phyloP scores from a whole-genome alignment of 2,329 filamentous ascomycete species.

The Coniella lustricola region DNA sequence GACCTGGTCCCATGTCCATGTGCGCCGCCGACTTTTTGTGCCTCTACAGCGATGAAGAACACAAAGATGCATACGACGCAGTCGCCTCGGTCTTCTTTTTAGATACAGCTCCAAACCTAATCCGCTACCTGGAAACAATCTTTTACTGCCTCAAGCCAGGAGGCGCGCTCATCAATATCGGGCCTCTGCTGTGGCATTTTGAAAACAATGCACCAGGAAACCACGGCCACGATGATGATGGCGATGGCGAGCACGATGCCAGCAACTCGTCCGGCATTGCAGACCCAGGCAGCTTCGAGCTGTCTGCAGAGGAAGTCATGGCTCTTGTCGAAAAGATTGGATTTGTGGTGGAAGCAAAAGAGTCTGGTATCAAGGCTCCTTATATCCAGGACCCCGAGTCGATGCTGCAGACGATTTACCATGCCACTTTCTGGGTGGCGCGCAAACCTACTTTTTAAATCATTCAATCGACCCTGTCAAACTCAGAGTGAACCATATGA shows the following conservation, averaged over 20 bases:
- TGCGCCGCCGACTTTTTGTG: slow-evolving; percentile 86
- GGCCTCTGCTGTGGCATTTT: slow-evolving; percentile 93
- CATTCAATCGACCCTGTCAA: too few relatives aligned
- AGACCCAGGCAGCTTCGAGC: slow-evolving; percentile 83
- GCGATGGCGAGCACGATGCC: slow-evolving; percentile 42
- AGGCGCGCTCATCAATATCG: slow-evolving; percentile 82
- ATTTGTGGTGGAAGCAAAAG: slow-evolving; percentile 62
- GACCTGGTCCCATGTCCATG: slow-evolving; percentile 75
- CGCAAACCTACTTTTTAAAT: slow-evolving; percentile 48
- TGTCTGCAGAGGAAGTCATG: slow-evolving; percentile 83
- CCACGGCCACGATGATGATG: slow-evolving; percentile 44
- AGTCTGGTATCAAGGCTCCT: slow-evolving; percentile 58
- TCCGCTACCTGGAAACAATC: slow-evolving; percentile 83
- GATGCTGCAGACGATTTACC: slow-evolving; percentile 80
- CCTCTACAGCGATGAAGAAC: slow-evolving; percentile 63
- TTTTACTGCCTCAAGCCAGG: slow-evolving; percentile 66
- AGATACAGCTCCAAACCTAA: slow-evolving; percentile 89
- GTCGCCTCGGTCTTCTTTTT: slow-evolving; percentile 93
- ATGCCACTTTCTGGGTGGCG: slow-evolving; percentile 77
- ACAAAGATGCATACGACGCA: slow-evolving; percentile 63
- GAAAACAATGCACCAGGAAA: slow-evolving; percentile 63
- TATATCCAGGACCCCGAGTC: slow-evolving; percentile 83
- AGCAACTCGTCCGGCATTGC: slow-evolving; percentile 61
- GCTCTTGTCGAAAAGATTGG: slow-evolving; percentile 66
- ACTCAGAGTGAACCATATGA: too few relatives aligned